Evolutionary conservation across 768 basidiomycete genomes (phyloP), one percentile per base, ranked within the genome.

Genomic region (Ramaria sp.): DNA sequence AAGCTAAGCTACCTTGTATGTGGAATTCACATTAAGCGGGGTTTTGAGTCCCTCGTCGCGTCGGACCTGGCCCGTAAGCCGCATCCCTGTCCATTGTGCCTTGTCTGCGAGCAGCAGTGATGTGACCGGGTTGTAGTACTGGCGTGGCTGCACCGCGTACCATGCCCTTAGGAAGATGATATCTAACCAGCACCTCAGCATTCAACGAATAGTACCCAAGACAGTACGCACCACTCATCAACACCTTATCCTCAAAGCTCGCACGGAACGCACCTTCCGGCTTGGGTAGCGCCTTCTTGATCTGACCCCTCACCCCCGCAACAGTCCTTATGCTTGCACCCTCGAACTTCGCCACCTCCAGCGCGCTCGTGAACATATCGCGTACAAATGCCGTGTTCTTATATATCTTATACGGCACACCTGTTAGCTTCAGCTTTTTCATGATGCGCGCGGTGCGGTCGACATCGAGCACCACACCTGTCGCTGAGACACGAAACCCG

Each of bases 381-480:
- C 85, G 91, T 61, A 99, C 73, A 68, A 98, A 99, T 2, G 92
- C 96, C 12, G 96, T 99, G 69, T 99, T 99, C 73, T 97, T 98
- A 78, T 87, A 99, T 57, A 98, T 92, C 76, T 98, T 98, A 72
- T 84, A 91, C 24, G 95, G 96, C 30, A 83, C 78, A 28, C 96
- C 96, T 1, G 92, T 98, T 57, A 99, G 72, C 74, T 98, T 99
- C 60, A 99, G 69, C 71, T 98, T 99, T 76, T 99, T 99, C 59
- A 98, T 94, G 56, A 99, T 98, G 74, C 88, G 90, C 53, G 84
- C 81, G 42, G 92, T 88, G 38, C 85, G 82, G 64, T 97, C 92
- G 56, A 96, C 79, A 67, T 98, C 91, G 32, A 98, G 75, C 15
- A 99, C 88, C 7, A 97, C 92, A 1, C 96, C 96, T 0, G 92